phyloP scores from a whole-genome alignment of 257 asterid species.

The Solanum pennellii region DNA sequence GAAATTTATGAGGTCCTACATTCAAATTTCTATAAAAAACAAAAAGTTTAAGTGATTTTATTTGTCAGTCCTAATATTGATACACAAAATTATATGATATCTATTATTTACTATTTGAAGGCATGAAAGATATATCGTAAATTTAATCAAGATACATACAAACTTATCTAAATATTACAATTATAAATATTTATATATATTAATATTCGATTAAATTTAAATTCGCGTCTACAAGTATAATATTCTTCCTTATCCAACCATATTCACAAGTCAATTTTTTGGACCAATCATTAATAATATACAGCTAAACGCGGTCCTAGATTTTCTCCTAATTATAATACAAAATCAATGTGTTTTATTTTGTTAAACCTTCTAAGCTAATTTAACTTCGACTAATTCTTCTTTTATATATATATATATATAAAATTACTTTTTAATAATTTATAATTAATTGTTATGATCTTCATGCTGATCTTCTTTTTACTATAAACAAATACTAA shows the following conservation, averaged over 20 bases:
- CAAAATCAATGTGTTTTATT: background rate
- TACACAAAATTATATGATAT: too few relatives aligned
- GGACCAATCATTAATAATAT: background rate
- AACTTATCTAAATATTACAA: background rate
- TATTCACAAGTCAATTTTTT: background rate
- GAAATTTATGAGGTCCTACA: fast-evolving
- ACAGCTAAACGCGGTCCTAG: background rate
- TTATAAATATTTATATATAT: too few relatives aligned
- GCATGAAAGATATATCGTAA: too few relatives aligned
- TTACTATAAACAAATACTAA: too few relatives aligned
- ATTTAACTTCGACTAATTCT: background rate
- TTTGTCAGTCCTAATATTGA: too few relatives aligned
- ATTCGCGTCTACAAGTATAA: background rate
- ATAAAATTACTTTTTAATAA: too few relatives aligned
- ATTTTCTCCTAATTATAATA: background rate
- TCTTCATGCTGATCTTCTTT: background rate
- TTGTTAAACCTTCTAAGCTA: background rate
- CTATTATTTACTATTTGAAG: too few relatives aligned
- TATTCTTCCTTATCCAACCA: background rate
- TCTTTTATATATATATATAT: too few relatives aligned
- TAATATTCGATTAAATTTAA: background rate
- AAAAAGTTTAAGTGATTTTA: too few relatives aligned
- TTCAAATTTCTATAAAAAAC: too few relatives aligned
- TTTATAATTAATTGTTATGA: background rate
- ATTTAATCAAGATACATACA: fast-evolving